Base-by-base conservation (phyloP, 2,329 filamentous ascomycete species). In the Sclerotinia borealis region DNA sequence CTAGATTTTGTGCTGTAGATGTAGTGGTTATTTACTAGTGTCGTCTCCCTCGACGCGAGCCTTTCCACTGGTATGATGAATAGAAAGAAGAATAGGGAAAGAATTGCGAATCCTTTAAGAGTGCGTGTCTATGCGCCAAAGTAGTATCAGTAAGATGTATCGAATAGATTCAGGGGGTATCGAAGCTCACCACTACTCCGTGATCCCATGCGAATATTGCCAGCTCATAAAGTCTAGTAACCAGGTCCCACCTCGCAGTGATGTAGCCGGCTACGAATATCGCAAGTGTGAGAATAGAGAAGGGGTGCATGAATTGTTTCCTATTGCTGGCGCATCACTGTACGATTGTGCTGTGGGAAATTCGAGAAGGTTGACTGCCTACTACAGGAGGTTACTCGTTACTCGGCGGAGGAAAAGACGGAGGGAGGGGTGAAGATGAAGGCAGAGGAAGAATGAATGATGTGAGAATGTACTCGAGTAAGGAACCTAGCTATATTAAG, bases 241-340 rank as follows among this genome's bases (percentile, higher is more conserved):
- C 92, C 68, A 99, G 88, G 79, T 98, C 95, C 93, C 95, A 99
- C 83, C 95, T 90, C 76, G 95, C 95, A 79, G 95, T 99, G 77
- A 93, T 98, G 84, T 99, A 99, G 78, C 95, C 95, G 81, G 95
- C 93, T 84, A 98, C 90, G 82, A 99, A 99, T 81, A 99, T 97
- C 80, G 90, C 92, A 80, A 96, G 87, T 74, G 93, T 96, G 78
- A 97, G 85, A 77, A 93, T 82, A 68, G 93, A 98, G 82, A 98
- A 97, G 75, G 93, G 92, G 92, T 97, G 93, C 93, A 98, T 98
- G 68, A 75, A 75, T 73, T 68, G 68, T 65, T 67, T 64, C 61
- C 71, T 73, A 71, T 69, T 63, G 66, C 68, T 70, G 65, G 63
- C 64, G 68, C 71, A 73, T 73, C 67, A 70, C 70, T 65, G 27